Base-by-base conservation (phyloP, 2,329 filamentous ascomycete genomes). In the Phyllosticta citrichinensis region DNA sequence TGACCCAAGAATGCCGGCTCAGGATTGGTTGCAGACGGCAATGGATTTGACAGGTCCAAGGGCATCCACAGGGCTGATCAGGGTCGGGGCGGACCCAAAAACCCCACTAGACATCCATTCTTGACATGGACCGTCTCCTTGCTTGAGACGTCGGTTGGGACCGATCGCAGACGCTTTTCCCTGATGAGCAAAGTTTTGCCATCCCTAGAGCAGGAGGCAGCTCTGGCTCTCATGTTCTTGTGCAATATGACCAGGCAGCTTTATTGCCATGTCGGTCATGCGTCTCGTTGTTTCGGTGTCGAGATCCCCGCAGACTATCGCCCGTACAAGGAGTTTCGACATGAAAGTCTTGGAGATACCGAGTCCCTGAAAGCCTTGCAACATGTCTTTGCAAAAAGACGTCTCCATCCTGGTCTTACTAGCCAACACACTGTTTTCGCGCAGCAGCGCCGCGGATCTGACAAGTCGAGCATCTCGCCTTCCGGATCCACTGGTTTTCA, bases 401-500 rank as follows among this genome's bases (percentile, higher is more conserved):
- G 40, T n/a, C 14, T 17, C 17, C 6, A 47, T 47, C 40, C 40
- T n/a, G 14, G 6, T n/a, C 14, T 3, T 47, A 6, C 4, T 47
- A n/a, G 40, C n/a, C 40, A 47, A 47, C 40, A n/a, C 40, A 47
- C 17, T 47, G n/a, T 47, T n/a, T 4, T 47, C 35, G 22, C 12
- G 25, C 12, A 52, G 58, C 53, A 35, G 24, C 19, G 55, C 60
- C 20, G 20, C 14, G 25, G 19, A 57, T 6, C 50, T 61, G 20
- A 40, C 56, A 5, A 14, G 47, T 33, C 60, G 60, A 52, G 60
- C 55, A 20, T 52, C 40, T 6, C 51, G 35, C n/a, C 20, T 57
- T 27, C 55, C 50, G 6, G 55, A 54, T 14, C 72, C 73, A 14
- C 62, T 75, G 12, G 63, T 64, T 10, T 69, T 75, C 47, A 63